These are phyloP conservation scores for Sporothrix mexicana DNA, from an alignment of 2,329 filamentous ascomycete genomes.

Conservation along the genomic window DNA sequence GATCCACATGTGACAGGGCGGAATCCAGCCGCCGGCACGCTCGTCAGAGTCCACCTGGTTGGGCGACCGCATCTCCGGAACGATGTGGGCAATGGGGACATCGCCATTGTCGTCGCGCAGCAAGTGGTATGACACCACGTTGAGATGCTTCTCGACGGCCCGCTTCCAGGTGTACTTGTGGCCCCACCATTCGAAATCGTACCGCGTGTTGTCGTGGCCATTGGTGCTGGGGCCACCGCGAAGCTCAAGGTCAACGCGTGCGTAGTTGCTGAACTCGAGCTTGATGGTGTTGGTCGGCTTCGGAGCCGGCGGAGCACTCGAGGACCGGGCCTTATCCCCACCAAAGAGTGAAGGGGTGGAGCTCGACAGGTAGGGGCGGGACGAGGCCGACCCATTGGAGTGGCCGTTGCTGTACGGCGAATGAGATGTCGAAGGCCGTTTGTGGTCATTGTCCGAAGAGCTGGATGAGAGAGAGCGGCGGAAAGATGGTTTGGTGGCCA, in stretches of 20 bases:
- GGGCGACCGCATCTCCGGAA: conserved; percentile 76
- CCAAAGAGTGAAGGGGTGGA: conserved; percentile 42
- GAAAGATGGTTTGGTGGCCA: conserved; percentile 42
- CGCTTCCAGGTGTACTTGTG: conserved; percentile 84
- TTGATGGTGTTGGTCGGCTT: conserved; percentile 76
- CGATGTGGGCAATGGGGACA: conserved; percentile 78
- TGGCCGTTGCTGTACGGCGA: conserved; percentile 42
- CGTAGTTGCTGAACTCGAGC: conserved; percentile 97
- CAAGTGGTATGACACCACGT: conserved; percentile 78
- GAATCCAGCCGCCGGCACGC: conserved; percentile 84
- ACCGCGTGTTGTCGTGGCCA: conserved; percentile 61
- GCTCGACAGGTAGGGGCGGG: conserved; percentile 28
- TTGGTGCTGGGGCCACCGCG: conserved; percentile 55
- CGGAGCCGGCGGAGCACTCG: conserved; percentile 44
- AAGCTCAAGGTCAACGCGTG: conserved; percentile 81
- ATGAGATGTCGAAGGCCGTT: conserved; percentile 40
- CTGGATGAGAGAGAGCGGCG: conserved; percentile 40
- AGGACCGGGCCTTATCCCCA: conserved; percentile 37
- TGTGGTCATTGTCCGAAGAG: conserved; percentile 4
- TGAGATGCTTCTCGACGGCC: conserved; percentile 69
- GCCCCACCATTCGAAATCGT: conserved; percentile 95
- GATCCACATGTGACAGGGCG: conserved; percentile 90
- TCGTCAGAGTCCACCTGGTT: conserved; percentile 74
- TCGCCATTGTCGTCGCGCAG: conserved; percentile 65
- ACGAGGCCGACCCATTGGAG: conserved; percentile 43